Conservation (phyloP, 2,329 filamentous ascomycete genomes). For the Delphinella strobiligena region DNA sequence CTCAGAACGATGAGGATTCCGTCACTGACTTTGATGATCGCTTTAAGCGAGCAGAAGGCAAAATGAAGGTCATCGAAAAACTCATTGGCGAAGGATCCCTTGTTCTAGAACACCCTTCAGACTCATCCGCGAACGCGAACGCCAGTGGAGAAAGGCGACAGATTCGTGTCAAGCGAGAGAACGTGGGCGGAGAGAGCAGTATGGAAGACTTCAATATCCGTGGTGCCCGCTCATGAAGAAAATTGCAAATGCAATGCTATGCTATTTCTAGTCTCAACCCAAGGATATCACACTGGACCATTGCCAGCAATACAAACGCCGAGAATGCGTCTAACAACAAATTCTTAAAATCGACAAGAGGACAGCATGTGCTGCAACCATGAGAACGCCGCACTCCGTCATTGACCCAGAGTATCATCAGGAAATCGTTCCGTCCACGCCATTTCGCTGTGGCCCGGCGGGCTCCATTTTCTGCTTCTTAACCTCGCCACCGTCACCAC, state of each 20-base stretch:
- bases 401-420: conserved; percentile 3
- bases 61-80: conserved; percentile 73
- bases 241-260: neutral
- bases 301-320: conserved; percentile 4
- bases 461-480: conserved; percentile 29
- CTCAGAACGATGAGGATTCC: conserved; percentile 73
- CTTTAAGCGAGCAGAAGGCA: conserved; percentile 69
- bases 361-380: neutral
- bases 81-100: conserved; percentile 40
- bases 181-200: conserved; percentile 12
- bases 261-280: conserved; percentile 1
- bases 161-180: conserved; percentile 13
- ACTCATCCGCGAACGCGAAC: neutral
- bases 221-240: conserved; percentile 7
- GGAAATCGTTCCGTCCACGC: conserved; percentile 3
- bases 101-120: conserved; percentile 1
- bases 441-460: neutral
- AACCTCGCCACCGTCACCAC: conserved; percentile 22
- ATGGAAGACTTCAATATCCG: conserved; percentile 25
- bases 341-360: neutral
- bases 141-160: conserved; percentile 5
- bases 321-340: conserved; percentile 1
- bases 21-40: conserved; percentile 89
- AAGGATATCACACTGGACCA: conserved; percentile 3
- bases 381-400: conserved; percentile 4